Evolutionary conservation across 768 basidiomycete genomes (phyloP), one percentile per base, ranked within the genome.

Genomic region (Boletus tylopilopsis): DNA sequence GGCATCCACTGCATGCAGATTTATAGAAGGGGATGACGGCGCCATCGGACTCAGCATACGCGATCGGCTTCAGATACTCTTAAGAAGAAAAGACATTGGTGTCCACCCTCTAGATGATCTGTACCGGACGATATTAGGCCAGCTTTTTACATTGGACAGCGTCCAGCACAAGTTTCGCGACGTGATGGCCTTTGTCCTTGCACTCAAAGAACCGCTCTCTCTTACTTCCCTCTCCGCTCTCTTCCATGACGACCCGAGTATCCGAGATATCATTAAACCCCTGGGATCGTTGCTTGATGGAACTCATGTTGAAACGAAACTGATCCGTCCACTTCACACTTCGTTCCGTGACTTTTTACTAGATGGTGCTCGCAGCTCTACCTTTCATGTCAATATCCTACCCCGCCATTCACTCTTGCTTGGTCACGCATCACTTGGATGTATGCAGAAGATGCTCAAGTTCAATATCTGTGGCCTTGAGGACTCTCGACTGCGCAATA

Each of bases 401-500:
- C 44, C 60, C 24, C 18, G 2, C 1, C 60, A 61, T 39, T 49
- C 51, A 12, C 53, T 49, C 6, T 8, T 9, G 19, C 55, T 73
- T n/a, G 61, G 69, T 2, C 48, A 46, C 13, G 54, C 62, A 12
- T 63, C 60, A 30, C 53, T 75, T 11, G 42, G 45, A 24, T 51
- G 64, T 24, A 71, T 75, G 73, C 54, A 52, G 11, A 45, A 37
- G 29, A 54, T 51, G 15, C 68, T 75, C 33, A 55, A 47, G 40
- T 75, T 76, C 58, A 73, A 76, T 34, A 73, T 76, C 9, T 75
- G 73, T 22, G 35, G 55, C 11, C 48, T 75, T 9, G 46, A 69
- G 27, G 62, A 69, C 22, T 75, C 73, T 5, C 63, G 66, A 42
- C 21, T 61, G 0, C 49, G 34, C 13, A 73, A 74, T 24, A 18